Base-by-base conservation (phyloP, 768 basidiomycete species). In the Astraeus odoratus region DNA sequence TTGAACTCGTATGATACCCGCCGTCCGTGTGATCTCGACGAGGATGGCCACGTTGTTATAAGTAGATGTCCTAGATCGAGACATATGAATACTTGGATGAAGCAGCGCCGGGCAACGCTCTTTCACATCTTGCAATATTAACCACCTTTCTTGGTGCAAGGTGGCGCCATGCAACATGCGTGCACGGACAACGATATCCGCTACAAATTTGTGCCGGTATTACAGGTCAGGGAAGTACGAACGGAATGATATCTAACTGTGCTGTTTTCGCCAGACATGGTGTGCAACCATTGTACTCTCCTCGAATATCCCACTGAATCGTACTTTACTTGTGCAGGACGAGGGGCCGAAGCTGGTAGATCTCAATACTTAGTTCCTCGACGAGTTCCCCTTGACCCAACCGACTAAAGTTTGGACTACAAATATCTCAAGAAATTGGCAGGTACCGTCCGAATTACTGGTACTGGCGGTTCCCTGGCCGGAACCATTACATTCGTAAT, bases 1-100 rank as follows among this genome's bases (percentile, higher is more conserved):
- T 61, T 83, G 39, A 98, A 97, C 66, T 81, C 88, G 7, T 98
- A 97, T 63, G 94, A 97, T 56, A 85, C 88, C 3, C 81, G 91
- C 50, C 67, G 62, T 46, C 73, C 69, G 50, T 96, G 94, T 58
- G 82, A 96, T 59, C 76, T 72, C 31, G 50, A 69, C 22, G 76
- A 75, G 55, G 84, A 93, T 49, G 85, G 83, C 68, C 75, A 2
- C 69, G 87, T 3, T 91, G 89, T 68, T 91, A 89, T 61, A 70
- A 61, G 47, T 74, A 95, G 67, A 81, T 96, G 76, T 56, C 63
- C 15, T 96, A 88, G 87, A 80, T 96, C 57, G 94, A 96, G 54
- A 76, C 71, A 1, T 97, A 83, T 97, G 75, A 96, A 97, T 60
- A 67, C 77, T 42, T 75, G 46, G 70, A 81, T 61, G 94, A 95